Base-by-base conservation (phyloP, 352 stramenopile genomes). In the Globisporangium recalcitrans region DNA sequence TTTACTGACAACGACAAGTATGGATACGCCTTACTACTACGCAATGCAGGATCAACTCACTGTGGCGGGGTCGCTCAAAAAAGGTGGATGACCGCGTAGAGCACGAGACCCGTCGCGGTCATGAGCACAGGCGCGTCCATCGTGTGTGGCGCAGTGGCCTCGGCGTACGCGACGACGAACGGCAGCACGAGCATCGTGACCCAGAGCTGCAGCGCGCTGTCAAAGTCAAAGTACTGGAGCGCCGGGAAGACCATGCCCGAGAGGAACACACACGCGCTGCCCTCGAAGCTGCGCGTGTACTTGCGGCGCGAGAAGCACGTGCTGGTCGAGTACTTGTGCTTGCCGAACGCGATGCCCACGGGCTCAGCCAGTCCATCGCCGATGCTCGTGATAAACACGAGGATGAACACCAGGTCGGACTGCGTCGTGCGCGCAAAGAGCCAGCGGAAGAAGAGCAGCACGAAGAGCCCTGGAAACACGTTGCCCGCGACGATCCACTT, bases 41-140 rank as follows among this genome's bases (percentile, higher is more conserved):
- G 9, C 9, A 38, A 14, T 34, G 31, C 31, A 9, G 7, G n/a
- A n/a, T n/a, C n/a, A n/a, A n/a, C n/a, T n/a, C n/a, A n/a, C n/a
- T n/a, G n/a, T n/a, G n/a, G n/a, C n/a, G n/a, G n/a, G n/a, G n/a
- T n/a, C n/a, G n/a, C n/a, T n/a, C 80, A 90, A 63, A 92, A 73
- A 52, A 88, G 65, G 59, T 88, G 78, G 62, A 88, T 92, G 72
- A 93, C 79, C 22, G 74, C 74, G 73, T 91, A 93, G 29, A 95
- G 74, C 69, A 93, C 80, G 49, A 85, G 69, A 3, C 86, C 86
- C 19, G 79, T 84, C n/a, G 77, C 83, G 36, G 71, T 75, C 86
- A 95, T 95, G 57, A 95, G 75, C 60, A 93, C 86, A 1, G 86
- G 86, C 40, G 86, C 82, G 66, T 95, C 86, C 84, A 95, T 93